Evolutionary conservation across 2,329 filamentous ascomycete species (phyloP).

Genomic region (Aspergillus jensenii): DNA sequence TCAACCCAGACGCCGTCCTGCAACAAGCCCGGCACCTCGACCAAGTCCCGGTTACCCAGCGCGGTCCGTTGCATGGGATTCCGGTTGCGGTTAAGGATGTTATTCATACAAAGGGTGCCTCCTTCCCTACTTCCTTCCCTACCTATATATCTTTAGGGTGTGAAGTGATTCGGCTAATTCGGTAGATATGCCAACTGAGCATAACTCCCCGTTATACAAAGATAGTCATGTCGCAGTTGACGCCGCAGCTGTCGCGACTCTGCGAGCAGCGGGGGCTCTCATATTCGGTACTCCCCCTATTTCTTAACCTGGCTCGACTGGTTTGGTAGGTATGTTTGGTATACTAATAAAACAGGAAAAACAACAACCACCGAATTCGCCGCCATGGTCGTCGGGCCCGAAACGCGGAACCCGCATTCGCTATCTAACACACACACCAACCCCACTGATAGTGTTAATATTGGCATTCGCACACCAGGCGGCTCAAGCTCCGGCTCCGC

Average conservation of each 20-base stretch:
- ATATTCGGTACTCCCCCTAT: conserved; percentile 9
- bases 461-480: conserved; percentile 55
- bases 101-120: conserved; percentile 50
- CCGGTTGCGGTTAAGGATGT: conserved; percentile 62
- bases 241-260: conserved; percentile 3
- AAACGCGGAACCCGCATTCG: conserved; percentile 58
- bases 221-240: conserved; percentile 3
- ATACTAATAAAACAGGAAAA: conserved; percentile 7
- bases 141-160: no score
- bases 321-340: no score
- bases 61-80: conserved; percentile 59
- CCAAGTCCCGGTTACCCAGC: conserved; percentile 44
- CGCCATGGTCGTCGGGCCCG: conserved; percentile 2
- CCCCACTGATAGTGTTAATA: rapidly evolving
- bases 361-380: conserved; percentile 17
- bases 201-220: conserved; percentile 13
- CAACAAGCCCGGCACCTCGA: conserved; percentile 52
- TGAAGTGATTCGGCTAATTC: neutral
- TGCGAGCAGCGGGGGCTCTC: conserved; percentile 9
- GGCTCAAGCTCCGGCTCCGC: conserved; percentile 68
- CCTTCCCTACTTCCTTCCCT: no score
- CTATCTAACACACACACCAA: conserved; percentile 29
- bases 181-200: conserved; percentile 13
- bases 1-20: conserved; percentile 50
- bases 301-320: neutral